Conservation (phyloP, 179 eudicot species). For the Sideroxylon spinosum region DNA sequence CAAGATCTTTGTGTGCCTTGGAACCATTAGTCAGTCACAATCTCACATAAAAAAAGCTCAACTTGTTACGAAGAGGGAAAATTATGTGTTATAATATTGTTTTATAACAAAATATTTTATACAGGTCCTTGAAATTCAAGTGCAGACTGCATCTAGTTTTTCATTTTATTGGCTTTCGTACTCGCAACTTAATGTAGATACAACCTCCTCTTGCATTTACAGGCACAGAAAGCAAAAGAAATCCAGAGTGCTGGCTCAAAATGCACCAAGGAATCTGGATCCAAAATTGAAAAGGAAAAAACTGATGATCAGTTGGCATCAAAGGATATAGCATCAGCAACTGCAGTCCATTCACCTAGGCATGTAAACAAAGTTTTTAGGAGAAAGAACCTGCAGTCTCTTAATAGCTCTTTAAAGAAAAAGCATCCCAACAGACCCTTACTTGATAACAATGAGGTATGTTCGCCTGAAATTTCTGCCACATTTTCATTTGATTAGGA, state of each 20-base stretch:
- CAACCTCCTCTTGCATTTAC: conserved; percentile 17
- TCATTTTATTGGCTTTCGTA: not conserved
- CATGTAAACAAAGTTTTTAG: conserved; percentile 26
- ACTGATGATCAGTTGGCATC: conserved; percentile 23
- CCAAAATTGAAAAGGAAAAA: conserved; percentile 23
- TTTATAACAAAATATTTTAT: not conserved
- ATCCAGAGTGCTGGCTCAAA: conserved; percentile 18
- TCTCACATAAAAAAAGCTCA: too few species aligned
- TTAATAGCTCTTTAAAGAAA: conserved; percentile 30
- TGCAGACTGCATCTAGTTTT: not conserved
- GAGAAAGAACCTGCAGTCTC: conserved; percentile 26
- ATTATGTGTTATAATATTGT: not conserved
- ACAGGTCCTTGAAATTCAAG: not conserved
- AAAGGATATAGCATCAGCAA: conserved; percentile 24
- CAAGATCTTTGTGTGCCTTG: too few species aligned
- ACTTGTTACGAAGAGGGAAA: too few species aligned
- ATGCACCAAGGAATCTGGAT: conserved; percentile 22
- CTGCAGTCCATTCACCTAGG: conserved; percentile 17
- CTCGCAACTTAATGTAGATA: not conserved
- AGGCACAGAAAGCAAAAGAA: conserved; percentile 19
- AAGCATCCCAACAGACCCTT: conserved; percentile 29
- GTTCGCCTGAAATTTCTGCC: conserved; percentile 2
- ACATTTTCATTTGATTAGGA: not conserved
- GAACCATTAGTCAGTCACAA: too few species aligned
- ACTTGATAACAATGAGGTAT: conserved; percentile 36